phyloP scores from a whole-genome alignment of 129 eudicot species.

The sunflower (Helianthus annuus) region DNA sequence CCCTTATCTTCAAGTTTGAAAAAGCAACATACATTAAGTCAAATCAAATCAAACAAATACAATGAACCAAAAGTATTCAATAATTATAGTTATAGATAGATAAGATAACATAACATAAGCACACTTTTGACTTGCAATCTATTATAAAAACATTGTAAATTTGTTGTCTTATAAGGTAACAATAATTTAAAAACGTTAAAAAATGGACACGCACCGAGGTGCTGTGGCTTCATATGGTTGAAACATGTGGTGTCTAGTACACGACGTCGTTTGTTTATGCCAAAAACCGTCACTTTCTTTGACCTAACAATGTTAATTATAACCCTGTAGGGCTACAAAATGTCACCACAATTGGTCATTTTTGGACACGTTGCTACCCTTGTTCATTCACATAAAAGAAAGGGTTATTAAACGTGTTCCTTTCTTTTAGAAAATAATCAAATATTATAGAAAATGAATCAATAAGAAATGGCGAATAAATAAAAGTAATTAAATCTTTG shows the following conservation, averaged over 20 bases:
- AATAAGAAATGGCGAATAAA: too few relatives aligned
- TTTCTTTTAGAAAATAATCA: background rate
- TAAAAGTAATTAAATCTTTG: background rate
- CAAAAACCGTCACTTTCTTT: slow-evolving; percentile 15
- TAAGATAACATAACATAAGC: background rate
- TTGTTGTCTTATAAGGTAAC: slow-evolving; percentile 26
- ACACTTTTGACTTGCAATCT: background rate
- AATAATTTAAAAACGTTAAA: background rate
- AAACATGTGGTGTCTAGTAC: slow-evolving; percentile 17
- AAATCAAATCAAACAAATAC: too few relatives aligned
- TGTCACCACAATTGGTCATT: slow-evolving; percentile 8
- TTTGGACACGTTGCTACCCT: slow-evolving; percentile 21
- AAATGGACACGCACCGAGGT: background rate
- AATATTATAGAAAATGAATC: background rate
- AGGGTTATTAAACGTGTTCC: background rate
- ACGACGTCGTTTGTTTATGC: slow-evolving; percentile 19
- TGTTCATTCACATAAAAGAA: background rate
- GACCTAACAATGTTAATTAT: slow-evolving; percentile 24
- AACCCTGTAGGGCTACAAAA: background rate
- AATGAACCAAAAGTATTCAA: background rate
- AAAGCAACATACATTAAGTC: too few relatives aligned
- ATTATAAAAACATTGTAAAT: background rate
- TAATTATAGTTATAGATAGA: background rate
- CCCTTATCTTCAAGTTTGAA: too few relatives aligned
- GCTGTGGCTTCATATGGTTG: background rate